Conservation (phyloP, 306 rosid species). For the Castanospermum australe region DNA sequence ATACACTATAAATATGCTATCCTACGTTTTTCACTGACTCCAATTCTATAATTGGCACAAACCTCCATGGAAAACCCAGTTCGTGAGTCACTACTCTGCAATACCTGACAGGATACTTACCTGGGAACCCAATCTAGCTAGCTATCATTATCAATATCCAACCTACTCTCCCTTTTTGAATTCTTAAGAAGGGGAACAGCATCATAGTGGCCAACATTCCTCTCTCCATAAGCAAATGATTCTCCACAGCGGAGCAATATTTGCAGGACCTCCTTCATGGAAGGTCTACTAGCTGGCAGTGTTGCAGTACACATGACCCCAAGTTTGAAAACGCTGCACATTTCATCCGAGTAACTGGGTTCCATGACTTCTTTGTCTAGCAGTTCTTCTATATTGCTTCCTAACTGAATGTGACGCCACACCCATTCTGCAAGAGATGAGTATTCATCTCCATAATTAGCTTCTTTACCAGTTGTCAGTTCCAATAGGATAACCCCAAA, state of each 20-base stretch:
- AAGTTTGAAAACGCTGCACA: conserved; percentile 58
- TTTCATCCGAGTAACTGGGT: conserved; percentile 44
- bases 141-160: conserved; percentile 32
- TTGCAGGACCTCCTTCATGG: conserved; percentile 67
- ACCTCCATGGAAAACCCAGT: neutral
- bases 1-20: neutral
- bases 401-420: conserved; percentile 40
- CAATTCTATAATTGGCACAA: neutral
- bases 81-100: neutral
- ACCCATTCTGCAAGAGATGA: conserved; percentile 77
- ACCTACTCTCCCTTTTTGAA: conserved; percentile 37
- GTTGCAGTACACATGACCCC: conserved; percentile 60
- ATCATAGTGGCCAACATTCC: conserved; percentile 12
- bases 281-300: conserved; percentile 57
- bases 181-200: conserved; percentile 57
- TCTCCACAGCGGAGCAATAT: conserved; percentile 39
- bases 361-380: conserved; percentile 64
- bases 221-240: conserved; percentile 13
- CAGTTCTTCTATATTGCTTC: conserved; percentile 40
- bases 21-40: neutral
- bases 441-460: conserved; percentile 56
- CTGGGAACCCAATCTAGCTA: neutral
- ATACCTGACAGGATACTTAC: neutral
- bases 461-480: conserved; percentile 67
- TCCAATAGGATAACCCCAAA: conserved; percentile 80